Percentiles rank a stretch among this genome's conserved stretches.
phyloP scores from a whole-genome alignment of 495 filamentous ascomycete genomes.

The Cladorrhinum samala region DNA sequence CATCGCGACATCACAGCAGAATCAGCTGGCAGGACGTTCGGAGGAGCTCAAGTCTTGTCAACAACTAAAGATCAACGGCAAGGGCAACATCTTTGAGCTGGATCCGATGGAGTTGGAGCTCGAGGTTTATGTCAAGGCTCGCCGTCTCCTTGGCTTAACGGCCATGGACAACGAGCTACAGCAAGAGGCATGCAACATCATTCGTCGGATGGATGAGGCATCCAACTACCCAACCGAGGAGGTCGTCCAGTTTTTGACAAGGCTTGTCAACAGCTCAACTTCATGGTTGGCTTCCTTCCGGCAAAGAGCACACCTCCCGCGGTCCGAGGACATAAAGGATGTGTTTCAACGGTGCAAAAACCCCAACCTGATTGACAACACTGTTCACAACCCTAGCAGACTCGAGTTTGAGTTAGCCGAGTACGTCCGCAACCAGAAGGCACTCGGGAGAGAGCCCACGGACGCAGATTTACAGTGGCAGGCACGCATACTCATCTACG shows the following conservation, averaged over 20 bases:
- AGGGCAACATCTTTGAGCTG: constrained; percentile 40
- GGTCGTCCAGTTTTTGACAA: constrained; percentile 43
- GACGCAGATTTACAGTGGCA: constrained; percentile 59
- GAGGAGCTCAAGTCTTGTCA: constrained; percentile 12
- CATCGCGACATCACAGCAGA: constrained; percentile 20
- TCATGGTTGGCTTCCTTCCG: constrained; percentile 45
- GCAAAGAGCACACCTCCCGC: constrained; percentile 42
- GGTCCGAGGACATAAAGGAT: constrained; percentile 42
- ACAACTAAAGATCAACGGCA: constrained; percentile 41
- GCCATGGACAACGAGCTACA: constrained; percentile 50
- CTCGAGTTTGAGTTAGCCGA: constrained; percentile 54
- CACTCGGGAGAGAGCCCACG: constrained; percentile 47
- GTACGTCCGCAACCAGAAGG: constrained; percentile 45
- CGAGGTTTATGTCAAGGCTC: constrained; percentile 43
- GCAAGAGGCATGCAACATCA: constrained; percentile 43
- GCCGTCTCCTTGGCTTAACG: constrained; percentile 45
- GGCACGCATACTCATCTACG: constrained; percentile 60
- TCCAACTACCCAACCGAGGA: constrained; percentile 38
- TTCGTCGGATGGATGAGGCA: constrained; percentile 42
- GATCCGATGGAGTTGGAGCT: constrained; percentile 44
- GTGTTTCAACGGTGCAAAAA: constrained; percentile 43
- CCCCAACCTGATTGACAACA: constrained; percentile 46
- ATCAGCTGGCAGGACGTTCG: background rate
- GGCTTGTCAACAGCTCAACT: constrained; percentile 35
- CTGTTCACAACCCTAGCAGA: constrained; percentile 47